phyloP scores from a whole-genome alignment of 257 asterid species.

The Thymus mandschuricus region DNA sequence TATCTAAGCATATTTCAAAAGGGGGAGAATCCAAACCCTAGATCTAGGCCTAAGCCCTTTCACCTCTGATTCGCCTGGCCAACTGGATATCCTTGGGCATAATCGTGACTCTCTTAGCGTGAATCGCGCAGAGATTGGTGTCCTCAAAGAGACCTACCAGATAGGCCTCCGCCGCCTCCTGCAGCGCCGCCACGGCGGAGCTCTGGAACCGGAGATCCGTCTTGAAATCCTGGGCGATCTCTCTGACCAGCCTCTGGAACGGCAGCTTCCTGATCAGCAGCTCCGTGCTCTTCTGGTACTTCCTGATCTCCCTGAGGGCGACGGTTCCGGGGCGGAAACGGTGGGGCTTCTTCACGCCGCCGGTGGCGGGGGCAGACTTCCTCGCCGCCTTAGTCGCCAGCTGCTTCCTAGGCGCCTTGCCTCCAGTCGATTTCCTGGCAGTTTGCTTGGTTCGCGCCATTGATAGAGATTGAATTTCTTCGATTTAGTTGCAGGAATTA shows the following conservation, averaged over 20 bases:
- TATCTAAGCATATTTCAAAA: not conserved
- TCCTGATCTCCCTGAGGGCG: not conserved
- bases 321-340: not conserved
- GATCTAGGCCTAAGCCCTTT: not conserved
- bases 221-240: slow-evolving; percentile 10
- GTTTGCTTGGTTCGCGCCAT: slow-evolving; percentile 33
- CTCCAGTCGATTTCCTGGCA: slow-evolving; percentile 29
- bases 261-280: slow-evolving; percentile 3
- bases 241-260: not conserved
- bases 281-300: slow-evolving; percentile 10
- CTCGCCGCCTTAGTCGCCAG: slow-evolving; percentile 32
- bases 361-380: slow-evolving; percentile 10
- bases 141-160: not conserved
- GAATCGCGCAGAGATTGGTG: slow-evolving; percentile 16
- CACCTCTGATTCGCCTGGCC: slow-evolving; percentile 11
- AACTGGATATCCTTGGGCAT: slow-evolving; percentile 1
- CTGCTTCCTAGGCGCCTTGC: slow-evolving; percentile 31
- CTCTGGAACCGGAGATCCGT: slow-evolving; percentile 16
- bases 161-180: not conserved
- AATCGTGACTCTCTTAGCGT: slow-evolving; percentile 10
- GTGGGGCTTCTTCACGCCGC: not conserved
- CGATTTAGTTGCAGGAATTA: not conserved
- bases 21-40: not conserved
- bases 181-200: not conserved
- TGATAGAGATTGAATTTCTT: not conserved